Conservation (phyloP, 305 asterid species). For the Fraxinus velutina region DNA sequence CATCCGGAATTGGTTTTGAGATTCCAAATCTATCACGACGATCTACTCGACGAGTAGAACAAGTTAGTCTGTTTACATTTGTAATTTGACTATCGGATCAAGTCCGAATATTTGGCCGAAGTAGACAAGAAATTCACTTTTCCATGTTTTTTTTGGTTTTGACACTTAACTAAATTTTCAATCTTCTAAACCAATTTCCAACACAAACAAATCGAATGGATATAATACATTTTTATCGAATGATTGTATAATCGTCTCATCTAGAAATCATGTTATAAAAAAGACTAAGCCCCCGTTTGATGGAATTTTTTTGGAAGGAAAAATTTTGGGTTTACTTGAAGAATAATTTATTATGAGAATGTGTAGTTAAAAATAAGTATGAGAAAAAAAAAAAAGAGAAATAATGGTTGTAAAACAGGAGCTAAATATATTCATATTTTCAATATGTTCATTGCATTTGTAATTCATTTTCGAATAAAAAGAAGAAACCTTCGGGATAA, state of each 20-base stretch:
- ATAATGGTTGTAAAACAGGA: not conserved
- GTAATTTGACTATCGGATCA: no score
- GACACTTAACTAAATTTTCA: no score
- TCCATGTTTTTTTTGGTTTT: no score
- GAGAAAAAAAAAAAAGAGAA: not conserved
- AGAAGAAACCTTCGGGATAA: not conserved
- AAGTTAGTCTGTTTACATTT: no score
- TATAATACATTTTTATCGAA: not conserved
- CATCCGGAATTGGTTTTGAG: no score
- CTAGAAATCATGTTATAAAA: not conserved
- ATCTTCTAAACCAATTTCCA: no score
- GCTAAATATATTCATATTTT: not conserved
- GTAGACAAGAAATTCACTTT: no score
- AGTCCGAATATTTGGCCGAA: no score
- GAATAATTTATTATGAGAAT: not conserved
- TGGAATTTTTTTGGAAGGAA: not conserved
- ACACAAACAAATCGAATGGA: not conserved
- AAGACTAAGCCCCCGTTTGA: not conserved
- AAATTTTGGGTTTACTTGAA: not conserved
- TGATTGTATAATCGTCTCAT: not conserved
- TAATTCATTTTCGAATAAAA: not conserved
- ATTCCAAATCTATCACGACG: no score
- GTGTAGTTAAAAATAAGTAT: not conserved
- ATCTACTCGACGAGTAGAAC: no score
- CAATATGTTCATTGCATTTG: not conserved